Conservation (phyloP, 352 stramenopile species). For the Globisporangium acanthophoron region DNA sequence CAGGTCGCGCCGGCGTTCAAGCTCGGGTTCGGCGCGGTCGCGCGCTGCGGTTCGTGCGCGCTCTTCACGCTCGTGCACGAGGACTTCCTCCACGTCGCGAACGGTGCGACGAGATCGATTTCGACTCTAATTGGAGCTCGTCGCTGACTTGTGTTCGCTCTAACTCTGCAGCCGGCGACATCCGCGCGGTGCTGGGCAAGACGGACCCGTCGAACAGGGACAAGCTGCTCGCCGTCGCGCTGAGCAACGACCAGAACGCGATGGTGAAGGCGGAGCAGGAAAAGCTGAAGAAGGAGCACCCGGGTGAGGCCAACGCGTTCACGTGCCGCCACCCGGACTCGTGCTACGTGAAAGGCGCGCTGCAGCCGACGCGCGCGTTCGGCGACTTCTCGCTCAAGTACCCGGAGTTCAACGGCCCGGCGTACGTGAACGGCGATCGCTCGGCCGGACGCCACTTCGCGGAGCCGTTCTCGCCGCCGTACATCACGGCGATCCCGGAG, state of each 20-base stretch:
- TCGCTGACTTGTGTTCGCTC: not conserved
- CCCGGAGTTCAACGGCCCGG: conserved; percentile 88
- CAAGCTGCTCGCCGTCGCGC: conserved; percentile 45
- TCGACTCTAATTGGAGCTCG: not conserved
- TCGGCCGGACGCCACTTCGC: conserved; percentile 84
- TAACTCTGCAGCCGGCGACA: conserved; percentile 50
- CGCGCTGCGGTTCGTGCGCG: conserved; percentile 84
- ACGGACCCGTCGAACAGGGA: conserved; percentile 26
- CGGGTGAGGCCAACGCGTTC: conserved; percentile 87
- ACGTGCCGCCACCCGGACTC: conserved; percentile 86
- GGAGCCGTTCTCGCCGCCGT: conserved; percentile 88
- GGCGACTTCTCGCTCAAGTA: conserved; percentile 94
- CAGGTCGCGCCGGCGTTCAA: conserved; percentile 85
- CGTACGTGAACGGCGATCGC: conserved; percentile 76
- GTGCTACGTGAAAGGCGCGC: conserved; percentile 92
- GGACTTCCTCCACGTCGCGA: conserved; percentile 80
- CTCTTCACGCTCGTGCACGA: conserved; percentile 77
- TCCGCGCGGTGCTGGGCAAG: conserved; percentile 72
- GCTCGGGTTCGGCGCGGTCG: conserved; percentile 87
- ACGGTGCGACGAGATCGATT: conserved; percentile 23
- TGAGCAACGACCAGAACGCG: conserved; percentile 92
- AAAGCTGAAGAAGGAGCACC: conserved; percentile 79
- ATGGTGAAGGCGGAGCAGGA: conserved; percentile 86
- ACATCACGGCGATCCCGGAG: conserved; percentile 90
- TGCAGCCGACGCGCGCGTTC: conserved; percentile 88